Conservation (phyloP, 345 rosid species). For the Citrus reticulata region DNA sequence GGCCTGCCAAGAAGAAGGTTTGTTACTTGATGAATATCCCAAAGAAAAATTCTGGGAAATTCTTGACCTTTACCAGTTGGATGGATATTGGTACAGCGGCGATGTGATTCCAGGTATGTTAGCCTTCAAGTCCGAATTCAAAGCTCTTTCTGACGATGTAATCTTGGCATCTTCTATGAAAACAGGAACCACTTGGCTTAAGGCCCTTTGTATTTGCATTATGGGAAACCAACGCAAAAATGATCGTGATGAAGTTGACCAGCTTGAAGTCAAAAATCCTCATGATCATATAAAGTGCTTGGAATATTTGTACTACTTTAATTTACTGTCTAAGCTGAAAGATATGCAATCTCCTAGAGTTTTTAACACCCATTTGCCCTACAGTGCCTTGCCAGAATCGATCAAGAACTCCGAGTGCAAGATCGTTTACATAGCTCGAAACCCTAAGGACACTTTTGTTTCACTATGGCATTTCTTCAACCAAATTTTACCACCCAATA, state of each 20-base stretch:
- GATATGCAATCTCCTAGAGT: conserved; percentile 16
- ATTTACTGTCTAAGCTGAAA: conserved; percentile 10
- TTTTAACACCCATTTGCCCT: conserved; percentile 33
- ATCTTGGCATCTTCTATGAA: conserved; percentile 33
- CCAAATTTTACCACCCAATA: neutral
- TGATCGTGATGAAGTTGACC: neutral
- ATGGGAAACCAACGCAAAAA: neutral
- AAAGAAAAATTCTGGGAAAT: conserved; percentile 16
- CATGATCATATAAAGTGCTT: conserved; percentile 10
- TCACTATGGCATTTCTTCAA: conserved; percentile 33
- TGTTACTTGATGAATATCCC: conserved; percentile 17
- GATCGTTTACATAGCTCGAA: conserved; percentile 30
- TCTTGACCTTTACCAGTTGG: conserved; percentile 1
- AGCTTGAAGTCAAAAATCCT: conserved; percentile 17
- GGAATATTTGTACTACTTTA: conserved; percentile 9
- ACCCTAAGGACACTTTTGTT: conserved; percentile 31
- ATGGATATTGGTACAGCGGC: neutral
- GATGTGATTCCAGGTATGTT: conserved; percentile 6
- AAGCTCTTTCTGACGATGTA: conserved; percentile 17
- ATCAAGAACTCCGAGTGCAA: conserved; percentile 19
- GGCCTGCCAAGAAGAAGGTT: neutral
- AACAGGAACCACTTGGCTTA: conserved; percentile 41
- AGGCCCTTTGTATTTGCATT: conserved; percentile 29
- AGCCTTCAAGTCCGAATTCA: conserved; percentile 14
- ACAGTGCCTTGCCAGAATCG: conserved; percentile 23